phyloP scores from a whole-genome alignment of 805 yeast species.

The Pachysolen tannophilus region DNA sequence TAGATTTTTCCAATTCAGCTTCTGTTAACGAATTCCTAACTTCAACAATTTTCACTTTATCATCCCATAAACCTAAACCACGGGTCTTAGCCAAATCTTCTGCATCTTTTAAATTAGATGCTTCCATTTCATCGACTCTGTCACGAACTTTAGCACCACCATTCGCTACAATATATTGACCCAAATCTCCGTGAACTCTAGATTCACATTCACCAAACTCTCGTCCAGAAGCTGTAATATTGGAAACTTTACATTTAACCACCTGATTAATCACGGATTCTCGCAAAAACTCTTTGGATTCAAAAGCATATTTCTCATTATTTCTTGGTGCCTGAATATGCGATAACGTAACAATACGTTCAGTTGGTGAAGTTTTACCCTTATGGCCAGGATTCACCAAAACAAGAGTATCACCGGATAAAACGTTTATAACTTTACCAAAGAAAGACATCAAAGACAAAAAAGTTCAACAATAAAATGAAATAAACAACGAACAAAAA shows the following conservation, averaged over 20 bases:
- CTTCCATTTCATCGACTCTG: conserved; percentile 37
- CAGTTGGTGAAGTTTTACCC: conserved; percentile 38
- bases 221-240: conserved; percentile 44
- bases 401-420: conserved; percentile 65
- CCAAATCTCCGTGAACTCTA: conserved; percentile 54
- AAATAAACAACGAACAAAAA: too few relatives aligned
- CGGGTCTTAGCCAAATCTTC: conserved; percentile 44
- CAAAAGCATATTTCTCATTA: conserved; percentile 43
- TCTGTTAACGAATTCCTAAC: conserved; percentile 21
- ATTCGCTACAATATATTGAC: conserved; percentile 43
- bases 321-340: conserved; percentile 51
- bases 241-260: conserved; percentile 49
- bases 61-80: conserved; percentile 51
- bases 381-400: conserved; percentile 42
- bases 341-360: conserved; percentile 57
- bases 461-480: too few relatives aligned
- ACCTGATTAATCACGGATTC: conserved; percentile 52
- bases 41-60: conserved; percentile 16
- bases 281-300: conserved; percentile 56
- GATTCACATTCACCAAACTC: conserved; percentile 68
- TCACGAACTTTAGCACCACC: conserved; percentile 62
- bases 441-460: too few relatives aligned
- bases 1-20: conserved; percentile 27
- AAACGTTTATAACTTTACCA: conserved; percentile 64
- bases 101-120: conserved; percentile 27